Base-by-base conservation (phyloP, 306 rosid genomes). In the Rosa rugosa region DNA sequence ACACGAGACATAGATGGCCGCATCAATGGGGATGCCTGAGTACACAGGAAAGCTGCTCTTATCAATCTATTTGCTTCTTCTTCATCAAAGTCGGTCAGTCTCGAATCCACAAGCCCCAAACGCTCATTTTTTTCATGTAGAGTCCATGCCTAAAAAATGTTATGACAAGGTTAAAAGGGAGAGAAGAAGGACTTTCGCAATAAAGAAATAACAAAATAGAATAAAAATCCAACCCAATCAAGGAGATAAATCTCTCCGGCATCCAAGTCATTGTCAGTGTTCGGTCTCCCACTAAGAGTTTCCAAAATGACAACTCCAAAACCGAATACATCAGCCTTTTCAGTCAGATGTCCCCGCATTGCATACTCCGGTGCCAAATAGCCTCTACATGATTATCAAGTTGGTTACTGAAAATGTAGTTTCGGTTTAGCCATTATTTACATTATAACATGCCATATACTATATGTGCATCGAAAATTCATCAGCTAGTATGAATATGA, bases 361-460 rank as follows among this genome's bases (percentile, higher is more conserved):
- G 80, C 84, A 69, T 75, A 80, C 25, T 80, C 84, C 0, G 84
- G 84, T 31, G 84, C 76, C 49, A 80, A 38, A 76, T 81, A 81
- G 38, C 81, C 84, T 76, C 84, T 81, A n/a, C 64, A 75, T n/a
- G 41, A 67, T 46, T 25, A 40, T 59, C 5, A 66, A 5, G 63
- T n/a, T 14, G 31, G 13, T 47, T 23, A 53, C 23, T 31, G 22
- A 45, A 25, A 31, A 25, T 46, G 41, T 46, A 23, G 3, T 9
- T 22, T 69, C 0, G 73, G 56, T 9, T 69, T 40, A 40, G 42
- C 42, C 42, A 40, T 40, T 4, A 6, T 40, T 46, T 46, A 46
- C 14, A 11, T 46, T 10, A 46, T 46, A 46, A 8, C 22, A 57
- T 57, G 13, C 64, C 31, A 57, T 11, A 46, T 46, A 11, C 50